Percentiles rank a stretch among this genome's conserved stretches.
Conservation (phyloP, 345 rosid genomes). For the Syzygium jambos region DNA sequence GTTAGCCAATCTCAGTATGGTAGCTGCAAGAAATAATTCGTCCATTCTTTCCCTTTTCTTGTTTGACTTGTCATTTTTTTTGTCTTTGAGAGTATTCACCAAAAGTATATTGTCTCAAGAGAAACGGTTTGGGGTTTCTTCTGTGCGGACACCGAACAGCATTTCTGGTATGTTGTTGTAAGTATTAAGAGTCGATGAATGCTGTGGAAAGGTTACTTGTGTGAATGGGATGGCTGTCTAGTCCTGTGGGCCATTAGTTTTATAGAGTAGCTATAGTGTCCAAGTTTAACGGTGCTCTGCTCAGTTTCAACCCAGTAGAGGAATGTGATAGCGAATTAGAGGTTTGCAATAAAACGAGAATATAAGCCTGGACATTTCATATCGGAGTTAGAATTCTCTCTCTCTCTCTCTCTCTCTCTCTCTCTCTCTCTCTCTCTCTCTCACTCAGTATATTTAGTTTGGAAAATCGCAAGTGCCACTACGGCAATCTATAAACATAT, state of each 20-base stretch:
- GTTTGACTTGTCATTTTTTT: not conserved
- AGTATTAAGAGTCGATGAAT: not conserved
- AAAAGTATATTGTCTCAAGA: not conserved
- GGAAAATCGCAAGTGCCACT: not conserved
- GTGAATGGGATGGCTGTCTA: not conserved
- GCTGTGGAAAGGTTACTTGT: not conserved
- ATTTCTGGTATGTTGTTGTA: not conserved
- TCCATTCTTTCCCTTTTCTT: not conserved
- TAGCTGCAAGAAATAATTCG: constrained; percentile 42
- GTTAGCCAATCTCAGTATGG: constrained; percentile 58
- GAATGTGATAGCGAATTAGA: not conserved
- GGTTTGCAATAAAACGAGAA: not conserved
- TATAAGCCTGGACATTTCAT: not conserved
- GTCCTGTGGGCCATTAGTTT: not conserved
- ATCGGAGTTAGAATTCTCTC: not conserved
- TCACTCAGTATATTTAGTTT: not conserved
- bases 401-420: not conserved
- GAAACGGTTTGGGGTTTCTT: not conserved
- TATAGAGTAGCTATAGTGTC: not conserved
- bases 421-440: not conserved
- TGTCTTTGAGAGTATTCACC: not conserved
- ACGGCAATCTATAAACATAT: not conserved
- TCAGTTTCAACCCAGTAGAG: not conserved
- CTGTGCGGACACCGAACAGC: not conserved
- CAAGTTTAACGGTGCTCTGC: not conserved